phyloP scores from a whole-genome alignment of 2,329 filamentous ascomycete species.

The Fusarium burgessii region DNA sequence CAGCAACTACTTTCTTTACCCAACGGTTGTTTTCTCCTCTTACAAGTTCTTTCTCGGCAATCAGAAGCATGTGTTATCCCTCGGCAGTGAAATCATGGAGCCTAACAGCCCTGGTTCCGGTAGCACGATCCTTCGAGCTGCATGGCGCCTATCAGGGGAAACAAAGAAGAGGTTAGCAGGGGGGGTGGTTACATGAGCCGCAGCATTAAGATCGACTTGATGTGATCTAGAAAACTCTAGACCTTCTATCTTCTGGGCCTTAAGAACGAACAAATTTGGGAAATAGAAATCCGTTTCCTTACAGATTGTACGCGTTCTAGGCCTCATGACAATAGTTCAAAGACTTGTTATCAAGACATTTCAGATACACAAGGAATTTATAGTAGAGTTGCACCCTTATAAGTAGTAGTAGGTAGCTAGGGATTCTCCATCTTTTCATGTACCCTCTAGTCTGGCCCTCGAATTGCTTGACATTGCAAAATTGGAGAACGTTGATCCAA shows the following conservation, averaged over 20 bases:
- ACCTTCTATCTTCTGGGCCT: background rate
- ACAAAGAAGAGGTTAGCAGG: background rate
- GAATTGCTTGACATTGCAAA: background rate
- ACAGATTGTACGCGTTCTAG: background rate
- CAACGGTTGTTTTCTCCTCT: background rate
- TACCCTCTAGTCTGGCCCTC: background rate
- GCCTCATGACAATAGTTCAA: no score
- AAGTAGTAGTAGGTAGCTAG: no score
- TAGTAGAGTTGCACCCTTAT: background rate
- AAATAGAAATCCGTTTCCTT: background rate
- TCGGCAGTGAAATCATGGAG: background rate
- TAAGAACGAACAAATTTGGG: no score
- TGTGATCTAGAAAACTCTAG: background rate
- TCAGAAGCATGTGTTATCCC: background rate
- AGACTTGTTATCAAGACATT: background rate
- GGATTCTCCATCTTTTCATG: background rate
- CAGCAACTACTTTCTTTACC: background rate
- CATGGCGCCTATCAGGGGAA: background rate
- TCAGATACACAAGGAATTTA: background rate
- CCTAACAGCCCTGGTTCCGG: background rate
- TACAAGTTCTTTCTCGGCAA: background rate
- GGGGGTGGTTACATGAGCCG: background rate
- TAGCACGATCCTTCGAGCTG: slow-evolving; percentile 3
- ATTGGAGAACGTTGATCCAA: background rate
- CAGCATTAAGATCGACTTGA: background rate